A percentile compares a stretch with the other conserved stretches of the same genome.
These are phyloP conservation scores for Arxiozyma heterogenica DNA, from an alignment of 1,139 yeast genomes.

Conservation along the genomic window DNA sequence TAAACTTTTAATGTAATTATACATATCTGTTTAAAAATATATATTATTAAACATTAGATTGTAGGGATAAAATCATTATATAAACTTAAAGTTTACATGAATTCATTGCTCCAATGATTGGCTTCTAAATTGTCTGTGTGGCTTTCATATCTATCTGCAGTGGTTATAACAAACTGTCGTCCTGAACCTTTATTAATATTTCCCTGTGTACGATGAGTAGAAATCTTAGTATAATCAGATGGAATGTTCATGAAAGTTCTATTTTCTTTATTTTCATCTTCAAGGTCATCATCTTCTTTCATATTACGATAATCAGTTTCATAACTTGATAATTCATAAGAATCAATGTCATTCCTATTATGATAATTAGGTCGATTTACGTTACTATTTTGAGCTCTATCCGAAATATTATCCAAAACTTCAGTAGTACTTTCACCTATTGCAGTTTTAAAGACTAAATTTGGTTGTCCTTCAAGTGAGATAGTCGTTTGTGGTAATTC, in stretches of 20 bases:
- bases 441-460: background rate
- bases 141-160: background rate
- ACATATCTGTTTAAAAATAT: too few relatives aligned
- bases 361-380: background rate
- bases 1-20: too few relatives aligned
- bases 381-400: background rate
- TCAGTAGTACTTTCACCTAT: background rate
- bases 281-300: background rate
- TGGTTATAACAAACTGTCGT: background rate
- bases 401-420: background rate
- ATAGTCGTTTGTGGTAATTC: background rate
- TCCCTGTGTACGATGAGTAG: background rate
- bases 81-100: background rate
- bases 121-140: background rate
- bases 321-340: background rate
- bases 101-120: background rate
- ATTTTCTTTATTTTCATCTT: background rate
- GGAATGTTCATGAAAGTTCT: background rate
- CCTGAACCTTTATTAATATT: background rate
- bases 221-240: background rate
- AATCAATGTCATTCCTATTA: background rate
- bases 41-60: too few relatives aligned
- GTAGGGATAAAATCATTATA: background rate
- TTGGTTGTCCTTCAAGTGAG: slow-evolving; percentile 1
- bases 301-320: background rate